Evolutionary conservation across 345 rosid species (phyloP).

Genomic region (Citrus medica): DNA sequence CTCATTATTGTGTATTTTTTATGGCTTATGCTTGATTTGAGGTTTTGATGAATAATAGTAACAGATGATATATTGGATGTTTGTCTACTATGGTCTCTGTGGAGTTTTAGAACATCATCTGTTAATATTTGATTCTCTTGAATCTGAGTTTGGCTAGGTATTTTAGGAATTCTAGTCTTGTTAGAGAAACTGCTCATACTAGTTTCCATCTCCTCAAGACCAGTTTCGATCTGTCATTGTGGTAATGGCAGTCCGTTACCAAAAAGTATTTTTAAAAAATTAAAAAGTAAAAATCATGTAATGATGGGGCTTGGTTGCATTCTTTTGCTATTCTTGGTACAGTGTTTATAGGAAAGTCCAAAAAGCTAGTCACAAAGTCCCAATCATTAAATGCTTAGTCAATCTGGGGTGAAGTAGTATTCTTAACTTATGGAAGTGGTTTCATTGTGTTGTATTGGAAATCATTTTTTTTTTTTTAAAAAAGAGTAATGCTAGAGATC

Average conservation of each 20-base stretch:
- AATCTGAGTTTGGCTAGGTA: not conserved
- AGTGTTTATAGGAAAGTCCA: not conserved
- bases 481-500: not conserved
- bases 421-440: not conserved
- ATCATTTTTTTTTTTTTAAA: not conserved
- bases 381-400: not conserved
- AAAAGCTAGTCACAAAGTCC: not conserved
- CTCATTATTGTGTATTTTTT: not conserved
- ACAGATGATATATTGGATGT: not conserved
- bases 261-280: not conserved
- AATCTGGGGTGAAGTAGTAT: not conserved
- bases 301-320: not conserved
- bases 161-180: not conserved
- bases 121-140: not conserved
- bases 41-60: not conserved
- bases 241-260: not conserved
- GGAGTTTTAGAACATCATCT: not conserved
- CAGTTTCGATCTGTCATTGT: not conserved
- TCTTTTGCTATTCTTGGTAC: slow-evolving; percentile 2
- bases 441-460: not conserved
- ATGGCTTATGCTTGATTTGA: not conserved
- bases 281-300: not conserved
- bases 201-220: not conserved
- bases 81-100: not conserved
- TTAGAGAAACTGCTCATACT: not conserved